phyloP scores from a whole-genome alignment of 257 asterid genomes.

The Solanum chilense region DNA sequence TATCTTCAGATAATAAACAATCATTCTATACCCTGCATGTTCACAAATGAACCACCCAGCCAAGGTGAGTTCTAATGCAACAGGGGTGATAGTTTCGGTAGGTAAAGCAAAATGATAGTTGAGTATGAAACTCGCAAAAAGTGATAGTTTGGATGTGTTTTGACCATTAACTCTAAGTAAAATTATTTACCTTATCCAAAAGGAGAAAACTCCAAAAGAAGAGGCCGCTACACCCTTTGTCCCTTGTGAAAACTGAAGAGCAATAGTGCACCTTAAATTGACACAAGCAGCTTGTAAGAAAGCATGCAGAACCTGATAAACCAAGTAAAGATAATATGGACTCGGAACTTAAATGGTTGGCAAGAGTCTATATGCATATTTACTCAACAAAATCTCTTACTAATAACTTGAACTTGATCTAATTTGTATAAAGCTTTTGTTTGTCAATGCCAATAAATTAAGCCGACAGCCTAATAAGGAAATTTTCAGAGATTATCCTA shows the following conservation, averaged over 20 bases:
- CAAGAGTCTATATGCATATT: neutral
- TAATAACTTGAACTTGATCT: neutral
- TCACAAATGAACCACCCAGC: neutral
- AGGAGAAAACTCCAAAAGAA: neutral
- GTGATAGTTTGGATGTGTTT: neutral
- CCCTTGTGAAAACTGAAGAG: neutral
- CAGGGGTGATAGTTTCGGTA: neutral
- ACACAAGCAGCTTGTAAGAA: neutral
- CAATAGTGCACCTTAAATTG: neutral
- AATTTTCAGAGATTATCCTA: neutral
- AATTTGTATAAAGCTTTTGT: neutral
- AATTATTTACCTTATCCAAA: neutral
- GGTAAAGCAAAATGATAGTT: neutral
- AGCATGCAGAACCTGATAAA: neutral
- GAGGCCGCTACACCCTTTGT: neutral
- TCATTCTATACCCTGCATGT: neutral
- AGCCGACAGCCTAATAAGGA: neutral
- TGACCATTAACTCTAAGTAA: neutral
- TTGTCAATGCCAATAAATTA: neutral
- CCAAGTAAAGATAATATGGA: neutral
- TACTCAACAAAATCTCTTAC: neutral
- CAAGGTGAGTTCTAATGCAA: neutral
- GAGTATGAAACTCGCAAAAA: neutral
- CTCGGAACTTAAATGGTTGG: neutral
- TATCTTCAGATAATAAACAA: neutral